These are phyloP conservation scores for Colletotrichum tamarilloi DNA, from an alignment of 2,329 filamentous ascomycete species.

Conservation along the genomic window DNA sequence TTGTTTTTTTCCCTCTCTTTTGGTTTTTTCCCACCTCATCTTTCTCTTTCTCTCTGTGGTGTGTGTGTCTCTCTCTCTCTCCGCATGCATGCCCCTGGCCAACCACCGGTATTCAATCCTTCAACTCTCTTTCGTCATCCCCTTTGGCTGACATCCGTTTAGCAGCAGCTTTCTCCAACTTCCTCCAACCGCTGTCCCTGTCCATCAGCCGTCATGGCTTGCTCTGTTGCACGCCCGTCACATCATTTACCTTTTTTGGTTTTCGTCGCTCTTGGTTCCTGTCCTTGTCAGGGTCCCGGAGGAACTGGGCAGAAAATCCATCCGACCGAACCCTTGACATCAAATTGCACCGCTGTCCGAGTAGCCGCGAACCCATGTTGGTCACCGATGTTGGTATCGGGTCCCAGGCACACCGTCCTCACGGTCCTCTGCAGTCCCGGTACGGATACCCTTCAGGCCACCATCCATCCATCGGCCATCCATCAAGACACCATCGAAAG, in stretches of 20 bases:
- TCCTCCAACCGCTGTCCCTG: neutral
- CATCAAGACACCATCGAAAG: neutral
- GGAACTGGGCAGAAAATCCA: constrained; percentile 25
- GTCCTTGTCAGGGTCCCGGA: neutral
- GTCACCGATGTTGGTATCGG: neutral
- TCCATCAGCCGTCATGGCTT: constrained; percentile 9
- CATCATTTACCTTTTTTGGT: neutral
- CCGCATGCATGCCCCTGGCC: too few relatives aligned
- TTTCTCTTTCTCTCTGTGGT: neutral
- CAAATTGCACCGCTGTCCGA: neutral
- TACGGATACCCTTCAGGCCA: neutral
- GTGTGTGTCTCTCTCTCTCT: neutral
- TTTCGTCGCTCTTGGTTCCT: neutral
- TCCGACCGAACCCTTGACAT: neutral
- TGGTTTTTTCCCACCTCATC: neutral
- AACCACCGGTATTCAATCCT: too few relatives aligned
- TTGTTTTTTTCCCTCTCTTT: neutral
- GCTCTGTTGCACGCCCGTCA: neutral
- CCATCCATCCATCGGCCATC: neutral
- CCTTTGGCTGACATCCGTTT: too few relatives aligned
- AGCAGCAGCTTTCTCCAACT: constrained; percentile 4
- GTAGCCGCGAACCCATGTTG: neutral
- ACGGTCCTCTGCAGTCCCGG: neutral
- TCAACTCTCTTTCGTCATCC: too few relatives aligned
- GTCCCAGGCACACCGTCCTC: neutral